phyloP scores from a whole-genome alignment of 139 green algal genomes.

The Cymbomonas tetramitiformis region DNA sequence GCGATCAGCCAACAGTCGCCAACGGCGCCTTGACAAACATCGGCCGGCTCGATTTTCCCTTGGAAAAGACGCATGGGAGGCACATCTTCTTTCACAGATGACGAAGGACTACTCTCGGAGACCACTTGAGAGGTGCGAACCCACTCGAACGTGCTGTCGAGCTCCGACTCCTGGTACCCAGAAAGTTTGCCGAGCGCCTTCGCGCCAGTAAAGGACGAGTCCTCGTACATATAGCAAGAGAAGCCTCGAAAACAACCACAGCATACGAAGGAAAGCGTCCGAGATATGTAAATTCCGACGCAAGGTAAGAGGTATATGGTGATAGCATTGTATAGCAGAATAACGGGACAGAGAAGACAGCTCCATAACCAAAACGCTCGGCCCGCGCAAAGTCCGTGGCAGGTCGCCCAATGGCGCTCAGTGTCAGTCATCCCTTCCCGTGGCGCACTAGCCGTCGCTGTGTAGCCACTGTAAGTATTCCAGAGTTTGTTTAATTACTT shows the following conservation, averaged over 20 bases:
- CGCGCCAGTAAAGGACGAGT: background rate
- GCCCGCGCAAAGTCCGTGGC: too few species aligned
- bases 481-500: too few species aligned
- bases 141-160: background rate
- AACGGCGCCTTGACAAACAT: slow-evolving; percentile 8
- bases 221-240: background rate
- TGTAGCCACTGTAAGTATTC: too few species aligned
- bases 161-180: background rate
- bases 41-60: slow-evolving; percentile 6
- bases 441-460: too few species aligned
- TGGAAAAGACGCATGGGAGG: slow-evolving; percentile 5
- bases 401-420: background rate
- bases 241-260: background rate
- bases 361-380: too few species aligned
- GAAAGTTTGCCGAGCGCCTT: background rate
- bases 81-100: background rate
- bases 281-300: background rate
- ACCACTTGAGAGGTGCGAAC: too few species aligned
- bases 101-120: background rate
- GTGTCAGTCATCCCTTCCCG: background rate
- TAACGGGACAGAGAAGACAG: background rate
- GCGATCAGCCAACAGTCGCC: slow-evolving; percentile 20
- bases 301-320: background rate
- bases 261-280: background rate
- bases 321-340: background rate